Base-by-base conservation (phyloP, 306 rosid genomes). In the Acacia crassicarpa region DNA sequence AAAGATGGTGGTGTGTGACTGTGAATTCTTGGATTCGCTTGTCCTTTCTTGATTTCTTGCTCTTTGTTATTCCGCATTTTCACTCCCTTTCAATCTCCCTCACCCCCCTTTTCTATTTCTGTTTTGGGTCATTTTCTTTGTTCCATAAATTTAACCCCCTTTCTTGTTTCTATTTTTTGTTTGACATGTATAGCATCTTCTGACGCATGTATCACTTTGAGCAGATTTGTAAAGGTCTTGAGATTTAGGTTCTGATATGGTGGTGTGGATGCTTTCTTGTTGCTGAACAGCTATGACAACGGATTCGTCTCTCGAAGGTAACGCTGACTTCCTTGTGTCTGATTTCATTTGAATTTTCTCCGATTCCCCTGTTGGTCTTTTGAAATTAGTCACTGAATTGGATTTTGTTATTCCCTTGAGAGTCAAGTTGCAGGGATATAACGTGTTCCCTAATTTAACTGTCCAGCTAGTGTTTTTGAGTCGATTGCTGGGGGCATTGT, bases 281-380 rank as follows among this genome's bases (percentile, higher is more conserved):
- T 66, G 48, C 85, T 90, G 78, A 61, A 53, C 74, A 81, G 62
- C 86, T 82, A 90, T 93, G 97, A 84, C 96, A 78, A 27, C 87
- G 23, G 96, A 93, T 92, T 95, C 96, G 66, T 87, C 98, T 85
- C 67, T 71, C 25, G 91, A 91, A 68, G 99, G 99, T 93, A 88
- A 80, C 58, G 41, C 53, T 43, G 41, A 30, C 38, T 69, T 32
- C 10, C 35, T 67, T 22, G 33, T 43, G 11, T 44, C 56, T 70
- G 56, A 44, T 23, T 43, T 46, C 35, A 6, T 70, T 41, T 44
- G 9, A 44, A 40, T 40, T 69, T 41, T 69, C 54, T 69, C 74
- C 27, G 43, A 71, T 77, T 62, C 8, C 1, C 22, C 33, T 27
- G 25, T 78, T 70, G 78, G 80, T 84, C 71, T 20, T 44, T 75